A percentile compares a stretch with the other conserved stretches of the same genome.
Evolutionary conservation across 257 asterid genomes (phyloP).

Genomic region (Solanum sejunctum): DNA sequence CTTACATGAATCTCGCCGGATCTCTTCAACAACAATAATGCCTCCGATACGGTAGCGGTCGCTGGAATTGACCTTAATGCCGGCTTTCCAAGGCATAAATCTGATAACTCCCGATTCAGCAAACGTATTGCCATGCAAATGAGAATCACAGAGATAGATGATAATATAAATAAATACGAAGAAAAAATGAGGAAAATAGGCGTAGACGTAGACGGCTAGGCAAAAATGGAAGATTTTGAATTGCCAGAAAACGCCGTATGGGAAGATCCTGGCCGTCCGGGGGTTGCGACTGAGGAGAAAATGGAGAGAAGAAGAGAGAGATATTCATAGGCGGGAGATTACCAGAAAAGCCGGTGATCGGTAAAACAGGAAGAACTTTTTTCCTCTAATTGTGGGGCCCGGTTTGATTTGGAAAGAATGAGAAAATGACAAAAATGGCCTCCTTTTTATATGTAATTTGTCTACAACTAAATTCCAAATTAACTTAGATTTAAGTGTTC

Average conservation of each 20-base stretch:
- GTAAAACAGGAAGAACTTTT: not conserved
- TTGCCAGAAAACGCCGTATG: not conserved
- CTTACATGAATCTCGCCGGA: conserved; percentile 40
- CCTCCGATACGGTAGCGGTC: conserved; percentile 33
- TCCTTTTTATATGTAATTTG: no score
- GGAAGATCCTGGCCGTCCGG: not conserved
- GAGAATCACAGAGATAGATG: not conserved
- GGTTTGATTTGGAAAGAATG: not conserved
- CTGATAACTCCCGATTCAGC: conserved; percentile 52
- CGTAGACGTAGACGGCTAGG: not conserved
- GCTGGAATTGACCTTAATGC: conserved; percentile 38
- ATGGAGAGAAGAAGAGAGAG: not conserved
- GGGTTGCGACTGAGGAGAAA: not conserved
- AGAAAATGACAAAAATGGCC: not conserved
- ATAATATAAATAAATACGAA: not conserved
- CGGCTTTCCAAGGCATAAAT: conserved; percentile 81
- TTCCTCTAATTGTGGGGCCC: not conserved
- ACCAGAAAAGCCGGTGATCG: not conserved
- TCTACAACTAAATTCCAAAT: no score
- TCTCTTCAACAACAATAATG: conserved; percentile 35
- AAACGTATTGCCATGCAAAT: conserved; percentile 74
- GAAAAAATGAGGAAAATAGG: not conserved
- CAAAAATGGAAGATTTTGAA: not conserved
- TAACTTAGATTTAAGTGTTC: no score
- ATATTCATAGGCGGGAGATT: not conserved